A percentile compares a stretch with the other conserved stretches of the same genome.
These are phyloP conservation scores for Daldinia decipiens DNA, from an alignment of 495 filamentous ascomycete genomes.

Conservation along the genomic window DNA sequence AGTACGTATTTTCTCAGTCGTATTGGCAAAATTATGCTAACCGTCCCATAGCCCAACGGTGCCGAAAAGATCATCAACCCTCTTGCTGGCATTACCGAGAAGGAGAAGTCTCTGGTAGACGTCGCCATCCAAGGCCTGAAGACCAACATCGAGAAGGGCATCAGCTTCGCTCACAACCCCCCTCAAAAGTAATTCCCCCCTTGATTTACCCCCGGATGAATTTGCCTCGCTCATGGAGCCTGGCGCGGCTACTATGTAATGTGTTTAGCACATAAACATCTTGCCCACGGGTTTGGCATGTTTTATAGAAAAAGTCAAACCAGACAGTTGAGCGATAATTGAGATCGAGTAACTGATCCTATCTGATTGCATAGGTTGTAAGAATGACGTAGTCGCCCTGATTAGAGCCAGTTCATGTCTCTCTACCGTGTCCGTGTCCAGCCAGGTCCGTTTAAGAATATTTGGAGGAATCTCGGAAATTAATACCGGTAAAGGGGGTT, in stretches of 20 bases:
- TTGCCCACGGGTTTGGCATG: conserved; percentile 34
- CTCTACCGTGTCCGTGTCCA: conserved; percentile 25
- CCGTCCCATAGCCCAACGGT: conserved; percentile 71
- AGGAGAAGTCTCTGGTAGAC: conserved; percentile 88
- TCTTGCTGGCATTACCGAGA: conserved; percentile 73
- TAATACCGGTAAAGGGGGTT: conserved; percentile 20
- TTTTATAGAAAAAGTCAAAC: conserved; percentile 52
- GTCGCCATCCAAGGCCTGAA: conserved; percentile 77
- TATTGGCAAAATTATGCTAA: conserved; percentile 43
- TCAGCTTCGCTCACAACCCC: conserved; percentile 87
- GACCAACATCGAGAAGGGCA: conserved; percentile 92
- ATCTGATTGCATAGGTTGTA: conserved; percentile 51
- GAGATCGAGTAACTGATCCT: conserved; percentile 51
- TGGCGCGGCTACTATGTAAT: conserved; percentile 32
- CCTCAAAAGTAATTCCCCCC: conserved; percentile 65
- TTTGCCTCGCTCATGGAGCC: conserved; percentile 25
- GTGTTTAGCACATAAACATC: conserved; percentile 30
- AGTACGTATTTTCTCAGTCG: conserved; percentile 63
- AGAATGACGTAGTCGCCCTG: conserved; percentile 37
- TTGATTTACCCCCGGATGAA: conserved; percentile 38
- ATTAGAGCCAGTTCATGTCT: conserved; percentile 8
- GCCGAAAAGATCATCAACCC: conserved; percentile 84
- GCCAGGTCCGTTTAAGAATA: conserved; percentile 14
- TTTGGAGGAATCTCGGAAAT: conserved; percentile 3
- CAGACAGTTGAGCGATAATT: conserved; percentile 38